A percentile compares a stretch with the other conserved stretches of the same genome.
Evolutionary conservation across 129 eudicot species (phyloP).

Genomic region (Flaveria trinervia): DNA sequence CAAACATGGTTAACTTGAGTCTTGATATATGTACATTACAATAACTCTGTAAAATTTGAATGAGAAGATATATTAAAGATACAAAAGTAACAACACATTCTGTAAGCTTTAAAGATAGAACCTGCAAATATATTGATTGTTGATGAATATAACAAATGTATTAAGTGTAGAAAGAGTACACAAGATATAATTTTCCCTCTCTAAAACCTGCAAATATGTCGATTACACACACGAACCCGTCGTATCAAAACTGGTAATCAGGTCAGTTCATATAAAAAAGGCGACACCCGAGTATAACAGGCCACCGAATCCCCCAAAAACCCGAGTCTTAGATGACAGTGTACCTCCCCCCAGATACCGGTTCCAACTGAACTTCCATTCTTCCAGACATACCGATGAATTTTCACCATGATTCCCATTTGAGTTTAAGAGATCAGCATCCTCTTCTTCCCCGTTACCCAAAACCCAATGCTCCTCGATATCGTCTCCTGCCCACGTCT

Average conservation of each 20-base stretch:
- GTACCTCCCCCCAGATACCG: constrained; percentile 45
- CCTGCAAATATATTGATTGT: constrained; percentile 20
- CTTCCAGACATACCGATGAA: constrained; percentile 49
- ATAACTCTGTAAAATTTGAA: neutral
- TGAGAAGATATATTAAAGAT: neutral
- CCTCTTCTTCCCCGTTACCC: constrained; percentile 86
- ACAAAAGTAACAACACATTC: neutral
- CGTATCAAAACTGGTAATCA: constrained; percentile 35
- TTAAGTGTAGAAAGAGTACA: constrained; percentile 25
- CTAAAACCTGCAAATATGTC: constrained; percentile 13
- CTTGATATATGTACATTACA: neutral
- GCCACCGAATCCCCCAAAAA: constrained; percentile 10
- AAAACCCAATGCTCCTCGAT: constrained; percentile 78
- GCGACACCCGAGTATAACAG: neutral
- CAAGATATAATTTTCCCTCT: constrained; percentile 27
- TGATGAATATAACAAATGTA: constrained; percentile 35
- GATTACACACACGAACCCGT: constrained; percentile 37
- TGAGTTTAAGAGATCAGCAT: constrained; percentile 68
- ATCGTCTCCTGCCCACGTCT: constrained; percentile 42
- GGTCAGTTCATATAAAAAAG: constrained; percentile 29
- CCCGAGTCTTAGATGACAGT: constrained; percentile 27
- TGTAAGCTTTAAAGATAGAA: constrained; percentile 12
- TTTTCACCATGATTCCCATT: constrained; percentile 47
- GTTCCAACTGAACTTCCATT: constrained; percentile 89
- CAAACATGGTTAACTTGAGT: constrained; percentile 28